Base-by-base conservation (phyloP, 306 rosid species). In the Castanea mollissima region DNA sequence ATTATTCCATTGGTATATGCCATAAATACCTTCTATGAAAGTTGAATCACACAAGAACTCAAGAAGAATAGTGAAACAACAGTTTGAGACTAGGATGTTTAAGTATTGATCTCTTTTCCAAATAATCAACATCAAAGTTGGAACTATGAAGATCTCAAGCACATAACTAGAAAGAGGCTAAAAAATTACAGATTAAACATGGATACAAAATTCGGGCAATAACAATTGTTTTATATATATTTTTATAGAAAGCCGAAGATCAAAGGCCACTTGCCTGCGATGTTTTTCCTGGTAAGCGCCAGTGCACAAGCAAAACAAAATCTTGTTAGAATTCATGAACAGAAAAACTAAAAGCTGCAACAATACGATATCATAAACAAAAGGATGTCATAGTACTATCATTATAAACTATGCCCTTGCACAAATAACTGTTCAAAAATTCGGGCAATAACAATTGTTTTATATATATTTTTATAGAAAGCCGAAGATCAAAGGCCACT, bases 211-310 rank as follows among this genome's bases (percentile, higher is more conserved):
- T 46, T 44, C 11, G 1, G 6, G 32, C 15, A 71, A 71, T 21
- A 21, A 16, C 35, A 46, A 71, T 54, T 67, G 76, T 74, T 31
- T 52, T 57, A 51, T 69, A 44, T 71, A 38, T 38, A 41, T 55
- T 55, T 63, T 38, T 44, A 18, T 13, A 55, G 3, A 74, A 35
- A 73, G 67, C 10, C 70, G 6, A 9, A 29, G 34, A 76, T 19
- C 46, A 75, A 80, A 77, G 85, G 77, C 78, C 76, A 79, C 93
- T 65, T 81, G 89, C 97, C 91, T 92, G 82, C 13, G 96, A 84
- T 55, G 94, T 88, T 87, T 94, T 94, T 74, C 97, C 96, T 92
- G 80, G 80, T 76, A 80, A 80, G 84, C 76, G 70, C 74, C 46
- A 77, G 54, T 38, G 76, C 78, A 75, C 87, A 89, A 77, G 87